These are phyloP conservation scores for Crithidia acanthocephali DNA, from an alignment of 208 protist species.

Conservation along the genomic window DNA sequence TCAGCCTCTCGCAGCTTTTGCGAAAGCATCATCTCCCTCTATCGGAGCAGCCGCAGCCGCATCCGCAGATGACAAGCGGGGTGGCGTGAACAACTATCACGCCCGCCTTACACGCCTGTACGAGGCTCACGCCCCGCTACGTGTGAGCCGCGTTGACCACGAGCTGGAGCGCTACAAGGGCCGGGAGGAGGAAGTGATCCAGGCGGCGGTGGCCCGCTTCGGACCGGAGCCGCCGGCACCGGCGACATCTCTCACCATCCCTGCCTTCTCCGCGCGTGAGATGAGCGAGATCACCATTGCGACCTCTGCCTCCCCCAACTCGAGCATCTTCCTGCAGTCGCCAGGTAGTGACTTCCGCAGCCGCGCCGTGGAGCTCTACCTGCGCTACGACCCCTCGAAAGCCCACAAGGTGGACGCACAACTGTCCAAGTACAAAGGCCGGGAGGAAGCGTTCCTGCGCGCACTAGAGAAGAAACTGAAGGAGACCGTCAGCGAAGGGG, in stretches of 20 bases:
- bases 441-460: constrained; percentile 34
- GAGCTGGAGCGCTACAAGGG: constrained; percentile 54
- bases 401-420: constrained; percentile 40
- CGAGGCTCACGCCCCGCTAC: constrained; percentile 47
- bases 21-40: neutral
- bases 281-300: constrained; percentile 10
- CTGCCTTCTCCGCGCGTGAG: neutral
- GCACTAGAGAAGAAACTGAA: constrained; percentile 34
- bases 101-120: constrained; percentile 38
- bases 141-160: constrained; percentile 35
- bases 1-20: neutral
- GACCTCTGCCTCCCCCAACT: neutral
- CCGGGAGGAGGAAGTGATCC: constrained; percentile 48
- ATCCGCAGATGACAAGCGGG: neutral
- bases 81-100: constrained; percentile 29
- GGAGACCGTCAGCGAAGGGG: neutral
- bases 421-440: constrained; percentile 34
- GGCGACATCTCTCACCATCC: neutral
- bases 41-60: neutral
- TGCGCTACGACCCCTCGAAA: constrained; percentile 39
- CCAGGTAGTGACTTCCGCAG: neutral
- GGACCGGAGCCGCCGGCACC: constrained; percentile 4
- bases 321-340: neutral
- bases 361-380: constrained; percentile 29
- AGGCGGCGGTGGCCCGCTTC: constrained; percentile 15